Percentiles rank a stretch among this genome's conserved stretches.
Evolutionary conservation across 768 basidiomycete genomes (phyloP).

Genomic region (Leccinellum rugosiceps): DNA sequence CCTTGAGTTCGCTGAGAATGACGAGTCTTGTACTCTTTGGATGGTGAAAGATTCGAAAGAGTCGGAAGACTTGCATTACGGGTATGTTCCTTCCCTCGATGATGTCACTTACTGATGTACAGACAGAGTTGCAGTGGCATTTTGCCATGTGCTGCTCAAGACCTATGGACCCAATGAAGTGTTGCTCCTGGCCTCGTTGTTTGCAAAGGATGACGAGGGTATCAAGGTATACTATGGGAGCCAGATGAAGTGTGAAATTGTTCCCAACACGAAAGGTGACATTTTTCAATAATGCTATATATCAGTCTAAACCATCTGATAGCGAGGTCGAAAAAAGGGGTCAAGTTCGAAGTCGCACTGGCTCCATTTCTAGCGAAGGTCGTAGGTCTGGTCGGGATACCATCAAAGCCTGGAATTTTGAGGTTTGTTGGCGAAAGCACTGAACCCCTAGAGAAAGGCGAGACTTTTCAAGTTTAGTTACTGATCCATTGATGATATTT

Average conservation of each 20-base stretch:
- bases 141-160: constrained; percentile 12
- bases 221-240: constrained; percentile 1
- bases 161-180: constrained; percentile 11
- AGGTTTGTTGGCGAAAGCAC: background rate
- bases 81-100: constrained; percentile 2
- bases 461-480: background rate
- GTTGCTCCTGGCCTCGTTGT: constrained; percentile 11
- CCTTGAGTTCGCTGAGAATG: background rate
- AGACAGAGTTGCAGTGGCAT: constrained; percentile 8
- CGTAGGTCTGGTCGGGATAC: background rate
- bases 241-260: background rate
- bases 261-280: background rate
- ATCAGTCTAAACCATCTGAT: background rate
- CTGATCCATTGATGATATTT: background rate
- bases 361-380: background rate
- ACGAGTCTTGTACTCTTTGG: constrained; percentile 6
- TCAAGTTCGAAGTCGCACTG: background rate
- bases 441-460: constrained; percentile 1
- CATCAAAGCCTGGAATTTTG: background rate
- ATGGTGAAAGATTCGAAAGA: background rate
- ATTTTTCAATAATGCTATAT: background rate
- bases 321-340: background rate
- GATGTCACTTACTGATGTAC: background rate
- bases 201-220: background rate
- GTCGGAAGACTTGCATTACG: background rate